phyloP scores from a whole-genome alignment of 805 yeast genomes.

The Middelhovenomyces tepae region DNA sequence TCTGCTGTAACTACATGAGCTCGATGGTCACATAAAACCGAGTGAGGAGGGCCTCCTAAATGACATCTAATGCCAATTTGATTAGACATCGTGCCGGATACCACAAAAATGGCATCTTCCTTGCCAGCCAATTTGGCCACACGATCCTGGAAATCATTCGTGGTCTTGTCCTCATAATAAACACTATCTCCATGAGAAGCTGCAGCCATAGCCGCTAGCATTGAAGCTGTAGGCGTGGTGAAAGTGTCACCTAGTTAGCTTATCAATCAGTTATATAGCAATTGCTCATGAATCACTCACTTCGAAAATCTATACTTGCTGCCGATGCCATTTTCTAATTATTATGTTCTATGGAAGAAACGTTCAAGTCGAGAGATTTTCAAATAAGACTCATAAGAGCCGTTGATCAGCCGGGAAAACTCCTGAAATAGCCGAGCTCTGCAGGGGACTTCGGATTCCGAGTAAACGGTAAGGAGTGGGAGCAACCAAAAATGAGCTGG shows the following conservation, averaged over 20 bases:
- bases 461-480: no score
- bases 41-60: conserved; percentile 72
- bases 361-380: no score
- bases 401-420: no score
- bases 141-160: conserved; percentile 51
- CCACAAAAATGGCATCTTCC: conserved; percentile 74
- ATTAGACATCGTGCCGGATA: conserved; percentile 84
- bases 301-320: conserved; percentile 15
- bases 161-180: conserved; percentile 73
- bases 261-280: background rate
- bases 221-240: conserved; percentile 73
- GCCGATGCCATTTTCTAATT: no score
- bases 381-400: no score
- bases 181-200: conserved; percentile 80
- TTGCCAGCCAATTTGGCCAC: conserved; percentile 68
- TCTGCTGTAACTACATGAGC: conserved; percentile 78
- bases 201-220: conserved; percentile 50
- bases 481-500: no score
- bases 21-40: conserved; percentile 78
- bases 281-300: conserved; percentile 7
- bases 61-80: conserved; percentile 77
- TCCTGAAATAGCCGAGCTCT: no score
- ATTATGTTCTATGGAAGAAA: no score
- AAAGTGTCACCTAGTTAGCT: conserved; percentile 59
- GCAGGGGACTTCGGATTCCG: no score